Base-by-base conservation (phyloP, 768 basidiomycete species). In the Kwoniella sp. region DNA sequence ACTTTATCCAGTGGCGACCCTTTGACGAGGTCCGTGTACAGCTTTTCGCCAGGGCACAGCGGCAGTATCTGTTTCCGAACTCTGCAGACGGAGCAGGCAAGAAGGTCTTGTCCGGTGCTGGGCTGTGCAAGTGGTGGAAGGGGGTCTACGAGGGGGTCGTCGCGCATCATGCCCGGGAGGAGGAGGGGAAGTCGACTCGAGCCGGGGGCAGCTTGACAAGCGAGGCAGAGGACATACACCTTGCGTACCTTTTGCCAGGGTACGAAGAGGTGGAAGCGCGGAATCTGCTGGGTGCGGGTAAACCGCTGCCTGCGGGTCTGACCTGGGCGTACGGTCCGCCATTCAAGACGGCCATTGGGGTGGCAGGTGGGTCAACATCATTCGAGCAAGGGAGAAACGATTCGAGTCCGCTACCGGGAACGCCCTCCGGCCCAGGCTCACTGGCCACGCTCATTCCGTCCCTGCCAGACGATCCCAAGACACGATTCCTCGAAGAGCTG, bases 391-490 rank as follows among this genome's bases (percentile, higher is more conserved):
- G n/a, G n/a, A n/a, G n/a, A n/a, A n/a, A n/a, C n/a, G n/a, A n/a
- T n/a, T n/a, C n/a, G n/a, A n/a, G n/a, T n/a, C n/a, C n/a, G n/a
- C n/a, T n/a, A n/a, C n/a, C n/a, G n/a, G n/a, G n/a, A n/a, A n/a
- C n/a, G n/a, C n/a, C 15, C 34, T 36, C 15, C 6, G 15, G 22
- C 9, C 5, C 40, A 41, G 40, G 7, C 8, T 41, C 20, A 27
- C 76, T 92, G 26, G 89, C 87, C 0, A 80, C 83, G 48, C 81
- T 81, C 45, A 85, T 99, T 19, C 95, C 95, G 1, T 85, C 82
- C 49, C 89, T 98, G 68, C 87, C 90, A n/a, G 95, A 99, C 65
- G 91, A 95, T 73, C 92, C 95, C 6, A 96, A 98, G 74, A 83
- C 87, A 50, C 82, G 95, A 15, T 96, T 96, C 72, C 75, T 99